These are phyloP conservation scores for Solidago caesia DNA, from an alignment of 129 eudicot genomes.

Conservation along the genomic window DNA sequence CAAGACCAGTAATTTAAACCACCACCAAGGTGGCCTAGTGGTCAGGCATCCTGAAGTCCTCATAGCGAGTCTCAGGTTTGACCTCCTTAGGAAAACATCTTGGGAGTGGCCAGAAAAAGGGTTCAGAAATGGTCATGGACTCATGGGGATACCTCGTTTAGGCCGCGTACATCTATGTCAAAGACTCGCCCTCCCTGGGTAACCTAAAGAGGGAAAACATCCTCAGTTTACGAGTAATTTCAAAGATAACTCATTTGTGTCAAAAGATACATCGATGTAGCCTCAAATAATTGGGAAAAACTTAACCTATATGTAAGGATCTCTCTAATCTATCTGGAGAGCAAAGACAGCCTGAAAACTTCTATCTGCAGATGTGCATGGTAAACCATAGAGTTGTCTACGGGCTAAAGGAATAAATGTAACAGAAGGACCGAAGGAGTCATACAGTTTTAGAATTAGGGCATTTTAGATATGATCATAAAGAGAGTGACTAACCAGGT, in stretches of 20 bases:
- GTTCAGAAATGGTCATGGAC: no score
- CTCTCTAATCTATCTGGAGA: slow-evolving; percentile 11
- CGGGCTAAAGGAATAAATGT: background rate
- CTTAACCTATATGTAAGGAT: slow-evolving; percentile 13
- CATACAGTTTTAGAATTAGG: background rate
- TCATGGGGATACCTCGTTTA: no score
- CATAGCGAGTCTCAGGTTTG: no score
- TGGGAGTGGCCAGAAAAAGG: no score
- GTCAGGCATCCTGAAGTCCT: no score
- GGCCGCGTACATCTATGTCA: no score
- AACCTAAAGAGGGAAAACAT: no score
- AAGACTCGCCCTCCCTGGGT: no score
- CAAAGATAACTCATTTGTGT: background rate
- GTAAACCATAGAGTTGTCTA: background rate
- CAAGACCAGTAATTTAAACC: background rate
- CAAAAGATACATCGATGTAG: background rate
- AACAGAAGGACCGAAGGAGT: background rate
- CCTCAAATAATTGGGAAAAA: background rate
- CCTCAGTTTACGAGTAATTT: background rate
- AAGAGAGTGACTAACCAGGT: slow-evolving; percentile 60
- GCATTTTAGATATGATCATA: slow-evolving; percentile 2
- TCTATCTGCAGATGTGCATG: slow-evolving; percentile 1
- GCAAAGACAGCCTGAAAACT: background rate
- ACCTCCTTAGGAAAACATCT: no score
- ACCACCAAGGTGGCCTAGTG: no score